Conservation (phyloP, 805 yeast genomes). For the Barnettozyma sp. region DNA sequence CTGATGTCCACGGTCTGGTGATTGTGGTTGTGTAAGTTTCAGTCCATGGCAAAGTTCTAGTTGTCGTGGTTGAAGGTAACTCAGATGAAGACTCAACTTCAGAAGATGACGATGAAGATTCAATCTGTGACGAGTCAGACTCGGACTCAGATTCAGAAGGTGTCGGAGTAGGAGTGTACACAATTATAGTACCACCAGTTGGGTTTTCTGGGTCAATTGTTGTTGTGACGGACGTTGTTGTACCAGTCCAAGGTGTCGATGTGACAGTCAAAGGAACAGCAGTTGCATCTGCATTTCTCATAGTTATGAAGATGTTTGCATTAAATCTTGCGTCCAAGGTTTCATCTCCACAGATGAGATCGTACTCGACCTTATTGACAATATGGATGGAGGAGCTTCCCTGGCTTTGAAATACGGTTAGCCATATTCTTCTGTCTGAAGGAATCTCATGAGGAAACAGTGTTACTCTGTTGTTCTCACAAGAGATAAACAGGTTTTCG, state of each 20-base stretch:
- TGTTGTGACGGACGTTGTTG: slow-evolving; percentile 16
- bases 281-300: slow-evolving; percentile 18
- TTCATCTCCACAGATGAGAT: slow-evolving; percentile 12
- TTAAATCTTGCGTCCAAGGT: slow-evolving; percentile 1
- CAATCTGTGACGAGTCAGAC: too few relatives aligned
- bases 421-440: slow-evolving; percentile 24
- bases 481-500: slow-evolving; percentile 16
- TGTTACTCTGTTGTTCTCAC: slow-evolving; percentile 21
- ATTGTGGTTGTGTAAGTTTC: slow-evolving; percentile 10
- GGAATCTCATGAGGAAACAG: slow-evolving; percentile 19
- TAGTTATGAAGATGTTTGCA: slow-evolving; percentile 7
- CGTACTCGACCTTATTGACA: slow-evolving; percentile 11
- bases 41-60: slow-evolving; percentile 9
- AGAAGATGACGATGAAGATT: slow-evolving; percentile 2
- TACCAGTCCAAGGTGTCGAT: slow-evolving; percentile 17
- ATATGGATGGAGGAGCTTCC: slow-evolving; percentile 4
- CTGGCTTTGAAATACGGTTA: slow-evolving; percentile 28
- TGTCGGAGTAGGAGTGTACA: slow-evolving; percentile 13
- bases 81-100: background rate
- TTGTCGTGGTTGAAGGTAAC: slow-evolving; percentile 2
- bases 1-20: slow-evolving; percentile 11
- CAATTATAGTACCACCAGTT: slow-evolving; percentile 18
- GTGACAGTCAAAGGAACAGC: slow-evolving; percentile 17
- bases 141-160: slow-evolving; percentile 7
- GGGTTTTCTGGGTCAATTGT: slow-evolving; percentile 9